Base-by-base conservation (phyloP, 2,329 filamentous ascomycete genomes). In the Grosmannia penicillata region DNA sequence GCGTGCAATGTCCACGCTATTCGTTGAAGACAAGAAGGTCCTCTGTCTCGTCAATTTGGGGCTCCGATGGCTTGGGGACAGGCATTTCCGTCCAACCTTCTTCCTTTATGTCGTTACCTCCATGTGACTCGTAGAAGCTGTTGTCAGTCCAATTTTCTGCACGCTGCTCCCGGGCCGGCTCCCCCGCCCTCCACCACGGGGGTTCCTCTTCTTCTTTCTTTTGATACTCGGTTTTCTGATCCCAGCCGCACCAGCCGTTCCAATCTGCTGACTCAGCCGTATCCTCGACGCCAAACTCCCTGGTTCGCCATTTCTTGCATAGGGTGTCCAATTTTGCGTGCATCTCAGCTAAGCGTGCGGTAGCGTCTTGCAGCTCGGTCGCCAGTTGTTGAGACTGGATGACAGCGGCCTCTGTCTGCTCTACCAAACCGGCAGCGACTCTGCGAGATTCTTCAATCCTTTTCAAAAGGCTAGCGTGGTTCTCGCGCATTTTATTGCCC, bases 231-330 rank as follows among this genome's bases (percentile, higher is more conserved):
- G 26, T 19, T 9, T 39, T n/a, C 10, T 17, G 22, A 15, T 39
- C 39, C 42, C 43, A 45, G 10, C 36, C 34, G 15, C 38, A 39
- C 43, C 43, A 45, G 5, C 36, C 44, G 15, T 40, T n/a, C 41
- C 30, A 26, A 1, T 11, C 22, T 6, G 15, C 10, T 4, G 21
- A n/a, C 6, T 35, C 27, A 2, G 8, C 24, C 2, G 6, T 21
- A 8, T 21, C 11, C 15, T 26, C 21, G 15, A 22, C 29, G 9
- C 9, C 26, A 6, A 43, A 42, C 22, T 45, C 36, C 3, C 40
- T 25, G n/a, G 26, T 11, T 2, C 34, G 23, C 45, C 45, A 47
- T 6, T 18, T 23, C 2, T 29, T 30, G 17, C 37, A 37, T 1
- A 43, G 39, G 15, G 33, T 35, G 9, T 25, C 21, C 10, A 47